A percentile compares a stretch with the other conserved stretches of the same genome.
Conservation (phyloP, 163 green algal genomes). For the Chloroidium sp. region DNA sequence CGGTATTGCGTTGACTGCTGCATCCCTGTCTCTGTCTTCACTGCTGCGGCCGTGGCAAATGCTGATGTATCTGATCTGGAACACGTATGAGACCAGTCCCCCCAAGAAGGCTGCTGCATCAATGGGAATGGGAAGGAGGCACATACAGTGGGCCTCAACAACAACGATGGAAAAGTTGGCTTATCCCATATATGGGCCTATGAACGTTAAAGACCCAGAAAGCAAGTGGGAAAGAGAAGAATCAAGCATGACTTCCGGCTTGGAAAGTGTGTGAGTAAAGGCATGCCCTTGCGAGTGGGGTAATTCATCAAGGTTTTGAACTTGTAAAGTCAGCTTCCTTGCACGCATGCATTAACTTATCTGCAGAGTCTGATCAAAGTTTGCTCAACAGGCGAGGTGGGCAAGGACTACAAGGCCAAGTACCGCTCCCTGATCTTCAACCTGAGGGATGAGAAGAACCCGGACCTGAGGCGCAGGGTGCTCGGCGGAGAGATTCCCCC, state of each 20-base stretch:
- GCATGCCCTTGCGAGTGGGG: not conserved
- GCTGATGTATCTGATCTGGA: too few species aligned
- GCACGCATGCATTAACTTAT: not conserved
- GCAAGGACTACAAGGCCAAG: constrained; percentile 76
- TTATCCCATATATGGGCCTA: too few species aligned
- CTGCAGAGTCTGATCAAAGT: not conserved
- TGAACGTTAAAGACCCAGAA: too few species aligned
- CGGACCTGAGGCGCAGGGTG: constrained; percentile 57
- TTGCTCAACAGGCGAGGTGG: constrained; percentile 28
- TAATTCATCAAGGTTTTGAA: not conserved
- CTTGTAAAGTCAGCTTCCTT: too few species aligned
- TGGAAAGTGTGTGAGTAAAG: not conserved
- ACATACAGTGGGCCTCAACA: too few species aligned
- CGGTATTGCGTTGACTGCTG: constrained; percentile 9
- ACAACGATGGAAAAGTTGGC: too few species aligned
- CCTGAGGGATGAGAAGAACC: constrained; percentile 75
- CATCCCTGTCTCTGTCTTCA: too few species aligned
- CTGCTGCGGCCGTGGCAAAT: too few species aligned
- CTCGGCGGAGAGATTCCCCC: constrained; percentile 50
- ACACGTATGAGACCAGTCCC: too few species aligned
- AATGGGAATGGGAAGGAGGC: too few species aligned
- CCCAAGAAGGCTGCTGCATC: too few species aligned
- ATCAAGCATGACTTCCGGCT: not conserved
- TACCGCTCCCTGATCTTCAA: constrained; percentile 80
- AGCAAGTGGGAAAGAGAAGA: too few species aligned